Evolutionary conservation across 2,329 filamentous ascomycete species (phyloP).

Genomic region (Fusarium paranaense): DNA sequence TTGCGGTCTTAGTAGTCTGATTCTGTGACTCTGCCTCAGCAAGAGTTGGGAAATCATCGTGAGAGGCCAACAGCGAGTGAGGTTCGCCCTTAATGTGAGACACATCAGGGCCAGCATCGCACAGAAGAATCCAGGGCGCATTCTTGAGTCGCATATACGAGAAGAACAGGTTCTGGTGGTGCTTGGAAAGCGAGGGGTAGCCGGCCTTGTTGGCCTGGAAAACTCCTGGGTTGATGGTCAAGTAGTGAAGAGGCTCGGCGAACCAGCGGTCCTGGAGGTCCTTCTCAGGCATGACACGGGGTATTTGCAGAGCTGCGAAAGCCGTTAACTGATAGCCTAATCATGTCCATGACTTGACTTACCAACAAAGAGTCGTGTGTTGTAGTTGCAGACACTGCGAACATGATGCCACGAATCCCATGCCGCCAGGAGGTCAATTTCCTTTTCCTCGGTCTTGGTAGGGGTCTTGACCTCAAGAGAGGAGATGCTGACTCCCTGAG

Average conservation of each 20-base stretch:
- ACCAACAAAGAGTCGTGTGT: slow-evolving; percentile 84
- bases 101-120: slow-evolving; percentile 66
- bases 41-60: slow-evolving; percentile 74
- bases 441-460: slow-evolving; percentile 51
- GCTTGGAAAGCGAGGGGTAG: slow-evolving; percentile 69
- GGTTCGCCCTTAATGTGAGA: slow-evolving; percentile 44
- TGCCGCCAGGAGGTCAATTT: slow-evolving; percentile 77
- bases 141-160: slow-evolving; percentile 74
- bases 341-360: slow-evolving; percentile 54
- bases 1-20: slow-evolving; percentile 26
- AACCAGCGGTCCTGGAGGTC: slow-evolving; percentile 76
- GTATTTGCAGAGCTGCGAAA: slow-evolving; percentile 65
- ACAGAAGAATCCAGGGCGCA: slow-evolving; percentile 72
- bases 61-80: slow-evolving; percentile 49
- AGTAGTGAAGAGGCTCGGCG: slow-evolving; percentile 73
- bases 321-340: neutral
- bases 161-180: slow-evolving; percentile 71
- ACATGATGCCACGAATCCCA: slow-evolving; percentile 98
- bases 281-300: slow-evolving; percentile 68
- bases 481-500: slow-evolving; percentile 65
- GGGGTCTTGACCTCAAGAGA: slow-evolving; percentile 50
- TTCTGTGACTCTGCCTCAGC: slow-evolving; percentile 68
- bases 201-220: slow-evolving; percentile 72
- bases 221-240: slow-evolving; percentile 64
- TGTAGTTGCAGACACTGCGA: slow-evolving; percentile 87